Conservation (phyloP, 2,329 filamentous ascomycete genomes). For the Calonectria montana region DNA sequence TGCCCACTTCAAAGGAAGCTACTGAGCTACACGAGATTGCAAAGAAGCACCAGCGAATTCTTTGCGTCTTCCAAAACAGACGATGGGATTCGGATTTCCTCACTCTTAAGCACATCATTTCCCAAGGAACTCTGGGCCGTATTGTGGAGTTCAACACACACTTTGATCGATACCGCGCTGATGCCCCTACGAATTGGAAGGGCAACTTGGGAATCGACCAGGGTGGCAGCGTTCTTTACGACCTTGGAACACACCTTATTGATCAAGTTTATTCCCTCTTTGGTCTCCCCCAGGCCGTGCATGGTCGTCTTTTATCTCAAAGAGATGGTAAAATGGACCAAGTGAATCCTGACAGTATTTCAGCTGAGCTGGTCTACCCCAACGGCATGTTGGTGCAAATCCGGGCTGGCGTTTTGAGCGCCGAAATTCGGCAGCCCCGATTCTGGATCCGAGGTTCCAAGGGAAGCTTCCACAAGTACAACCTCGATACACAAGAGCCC, state of each 20-base stretch:
- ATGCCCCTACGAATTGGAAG: constrained; percentile 73
- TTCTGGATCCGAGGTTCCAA: constrained; percentile 81
- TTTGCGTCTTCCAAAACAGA: constrained; percentile 80
- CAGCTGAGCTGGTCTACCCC: neutral
- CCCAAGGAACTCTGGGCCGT: constrained; percentile 69
- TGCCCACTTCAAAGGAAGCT: constrained; percentile 65
- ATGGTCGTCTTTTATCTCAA: neutral
- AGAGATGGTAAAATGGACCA: neutral
- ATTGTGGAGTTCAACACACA: constrained; percentile 81
- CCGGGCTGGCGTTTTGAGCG: neutral
- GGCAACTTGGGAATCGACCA: constrained; percentile 61
- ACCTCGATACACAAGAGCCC: constrained; percentile 79
- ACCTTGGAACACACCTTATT: neutral
- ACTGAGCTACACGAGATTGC: constrained; percentile 68
- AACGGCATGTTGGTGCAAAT: neutral
- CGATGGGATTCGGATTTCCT: constrained; percentile 82
- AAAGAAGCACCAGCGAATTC: constrained; percentile 57
- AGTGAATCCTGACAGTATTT: neutral
- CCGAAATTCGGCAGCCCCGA: constrained; percentile 53
- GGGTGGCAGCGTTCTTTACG: neutral
- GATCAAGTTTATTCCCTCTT: neutral
- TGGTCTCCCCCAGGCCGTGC: neutral
- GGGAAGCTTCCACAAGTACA: constrained; percentile 77
- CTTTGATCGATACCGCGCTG: constrained; percentile 78
- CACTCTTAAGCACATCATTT: constrained; percentile 71